Conservation (phyloP, 192 early-diverging fungal species). For the Chytriomyces confervae region DNA sequence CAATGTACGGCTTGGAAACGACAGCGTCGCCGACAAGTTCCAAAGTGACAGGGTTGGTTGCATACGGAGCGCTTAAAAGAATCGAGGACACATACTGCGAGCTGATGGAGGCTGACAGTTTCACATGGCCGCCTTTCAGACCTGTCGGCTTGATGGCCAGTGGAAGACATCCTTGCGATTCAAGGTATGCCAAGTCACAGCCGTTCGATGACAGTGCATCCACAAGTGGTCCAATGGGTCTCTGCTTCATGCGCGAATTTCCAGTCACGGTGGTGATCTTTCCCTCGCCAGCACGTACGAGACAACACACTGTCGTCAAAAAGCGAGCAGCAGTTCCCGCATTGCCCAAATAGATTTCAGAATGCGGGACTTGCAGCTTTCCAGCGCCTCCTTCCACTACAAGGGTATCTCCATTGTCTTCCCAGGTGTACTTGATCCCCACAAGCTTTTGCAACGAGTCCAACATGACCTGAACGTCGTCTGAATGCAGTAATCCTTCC, state of each 20-base stretch:
- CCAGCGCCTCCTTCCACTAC: constrained; percentile 85
- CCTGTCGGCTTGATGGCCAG: constrained; percentile 82
- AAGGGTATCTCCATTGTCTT: constrained; percentile 89
- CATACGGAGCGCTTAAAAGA: constrained; percentile 94
- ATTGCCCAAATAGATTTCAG: constrained; percentile 92
- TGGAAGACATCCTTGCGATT: constrained; percentile 84
- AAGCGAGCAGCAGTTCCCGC: constrained; percentile 97
- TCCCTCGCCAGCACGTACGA: constrained; percentile 54
- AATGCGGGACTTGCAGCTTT: constrained; percentile 70
- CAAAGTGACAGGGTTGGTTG: constrained; percentile 76
- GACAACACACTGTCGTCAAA: constrained; percentile 83
- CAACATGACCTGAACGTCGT: constrained; percentile 98
- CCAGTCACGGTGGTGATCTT: constrained; percentile 74
- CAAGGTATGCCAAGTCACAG: constrained; percentile 75
- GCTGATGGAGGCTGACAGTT: constrained; percentile 89
- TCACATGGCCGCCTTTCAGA: constrained; percentile 84
- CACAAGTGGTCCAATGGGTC: constrained; percentile 90
- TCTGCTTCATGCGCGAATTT: constrained; percentile 97
- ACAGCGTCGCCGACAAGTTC: constrained; percentile 90
- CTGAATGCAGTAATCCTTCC: constrained; percentile 89
- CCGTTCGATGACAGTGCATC: constrained; percentile 84
- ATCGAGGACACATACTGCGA: constrained; percentile 99
- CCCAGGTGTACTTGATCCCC: constrained; percentile 86
- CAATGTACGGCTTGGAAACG: constrained; percentile 97
- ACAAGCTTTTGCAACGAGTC: constrained; percentile 87